These are phyloP conservation scores for Bipolaris victoriae DNA, from an alignment of 2,329 filamentous ascomycete genomes.

Conservation along the genomic window DNA sequence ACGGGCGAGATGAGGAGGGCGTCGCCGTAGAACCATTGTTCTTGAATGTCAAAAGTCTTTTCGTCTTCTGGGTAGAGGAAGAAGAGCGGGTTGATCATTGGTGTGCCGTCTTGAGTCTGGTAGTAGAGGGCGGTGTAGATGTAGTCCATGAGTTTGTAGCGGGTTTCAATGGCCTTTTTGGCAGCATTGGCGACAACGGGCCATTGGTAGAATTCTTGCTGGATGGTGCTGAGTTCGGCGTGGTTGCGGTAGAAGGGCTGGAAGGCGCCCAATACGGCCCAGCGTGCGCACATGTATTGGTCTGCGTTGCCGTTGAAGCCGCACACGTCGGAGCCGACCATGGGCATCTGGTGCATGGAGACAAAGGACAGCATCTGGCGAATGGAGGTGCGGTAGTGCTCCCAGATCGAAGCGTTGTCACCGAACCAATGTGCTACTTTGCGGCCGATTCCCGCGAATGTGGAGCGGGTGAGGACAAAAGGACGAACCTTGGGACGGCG, in stretches of 20 bases:
- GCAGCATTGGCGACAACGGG: constrained; percentile 67
- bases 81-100: constrained; percentile 72
- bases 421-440: constrained; percentile 68
- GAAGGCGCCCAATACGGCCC: constrained; percentile 76
- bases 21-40: constrained; percentile 67
- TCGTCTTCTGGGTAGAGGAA: constrained; percentile 69
- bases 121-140: constrained; percentile 73
- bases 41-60: constrained; percentile 59
- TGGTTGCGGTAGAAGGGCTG: constrained; percentile 79
- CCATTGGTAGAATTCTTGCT: constrained; percentile 78
- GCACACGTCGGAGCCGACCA: constrained; percentile 70
- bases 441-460: constrained; percentile 73
- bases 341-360: constrained; percentile 56
- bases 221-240: constrained; percentile 59
- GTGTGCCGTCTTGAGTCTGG: constrained; percentile 66
- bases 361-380: constrained; percentile 54
- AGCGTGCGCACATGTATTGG: constrained; percentile 74
- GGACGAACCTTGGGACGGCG: constrained; percentile 70
- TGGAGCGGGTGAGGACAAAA: constrained; percentile 76
- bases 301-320: constrained; percentile 73
- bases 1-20: constrained; percentile 64
- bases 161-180: constrained; percentile 70
- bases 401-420: constrained; percentile 57
- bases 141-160: constrained; percentile 81
- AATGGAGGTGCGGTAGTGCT: constrained; percentile 53